These are phyloP conservation scores for Clarireedia monteithiana DNA, from an alignment of 2,329 filamentous ascomycete genomes.

Conservation along the genomic window DNA sequence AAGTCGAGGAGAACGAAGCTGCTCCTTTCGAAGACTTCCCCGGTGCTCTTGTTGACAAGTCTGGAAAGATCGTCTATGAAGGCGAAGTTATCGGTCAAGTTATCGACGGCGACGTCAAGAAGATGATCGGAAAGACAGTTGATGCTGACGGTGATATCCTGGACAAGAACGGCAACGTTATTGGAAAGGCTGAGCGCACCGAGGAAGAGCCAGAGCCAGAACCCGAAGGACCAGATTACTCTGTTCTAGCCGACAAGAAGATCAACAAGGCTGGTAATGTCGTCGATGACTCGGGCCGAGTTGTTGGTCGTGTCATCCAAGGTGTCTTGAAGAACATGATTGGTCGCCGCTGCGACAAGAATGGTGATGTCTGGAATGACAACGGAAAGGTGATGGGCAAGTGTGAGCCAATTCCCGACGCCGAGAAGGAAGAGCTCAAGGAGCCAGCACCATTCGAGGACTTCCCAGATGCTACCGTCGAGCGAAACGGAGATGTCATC, in stretches of 20 bases:
- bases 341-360: conserved; percentile 55
- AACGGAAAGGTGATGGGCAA: conserved; percentile 60
- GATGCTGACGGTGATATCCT: conserved; percentile 78
- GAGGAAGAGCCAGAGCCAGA: conserved; percentile 25
- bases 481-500: conserved; percentile 44
- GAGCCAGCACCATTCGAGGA: conserved; percentile 47
- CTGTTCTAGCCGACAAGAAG: conserved; percentile 43
- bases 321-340: conserved; percentile 57
- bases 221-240: conserved; percentile 34
- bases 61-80: conserved; percentile 44
- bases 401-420: conserved; percentile 54
- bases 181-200: conserved; percentile 31
- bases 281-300: conserved; percentile 43
- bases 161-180: conserved; percentile 61
- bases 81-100: conserved; percentile 50
- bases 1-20: conserved; percentile 39
- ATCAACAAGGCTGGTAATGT: conserved; percentile 54
- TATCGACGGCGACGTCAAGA: conserved; percentile 54
- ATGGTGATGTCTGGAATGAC: conserved; percentile 66
- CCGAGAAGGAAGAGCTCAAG: conserved; percentile 41
- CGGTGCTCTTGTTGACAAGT: conserved; percentile 42
- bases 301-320: conserved; percentile 55
- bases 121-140: conserved; percentile 58
- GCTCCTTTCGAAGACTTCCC: conserved; percentile 53
- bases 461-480: conserved; percentile 47